A percentile compares a stretch with the other conserved stretches of the same genome.
phyloP scores from a whole-genome alignment of 2,329 filamentous ascomycete species.

The Aurifilum marmelostoma region DNA sequence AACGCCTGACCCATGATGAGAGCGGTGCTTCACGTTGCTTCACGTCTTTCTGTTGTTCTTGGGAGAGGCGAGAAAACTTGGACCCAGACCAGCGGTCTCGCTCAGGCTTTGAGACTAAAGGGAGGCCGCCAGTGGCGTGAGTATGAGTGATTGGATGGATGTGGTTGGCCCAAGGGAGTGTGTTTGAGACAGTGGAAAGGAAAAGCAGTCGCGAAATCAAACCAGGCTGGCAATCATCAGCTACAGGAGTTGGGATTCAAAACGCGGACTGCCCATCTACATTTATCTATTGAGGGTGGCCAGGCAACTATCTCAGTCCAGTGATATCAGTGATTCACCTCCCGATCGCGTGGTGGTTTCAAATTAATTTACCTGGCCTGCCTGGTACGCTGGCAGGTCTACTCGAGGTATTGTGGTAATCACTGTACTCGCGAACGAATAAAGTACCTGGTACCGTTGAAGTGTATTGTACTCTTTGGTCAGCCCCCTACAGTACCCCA shows the following conservation, averaged over 20 bases:
- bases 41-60: not conserved
- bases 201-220: not conserved
- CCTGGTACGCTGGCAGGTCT: no score
- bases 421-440: not conserved
- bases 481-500: no score
- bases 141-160: not conserved
- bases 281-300: not conserved
- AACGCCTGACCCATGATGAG: not conserved
- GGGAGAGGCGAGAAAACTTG: not conserved
- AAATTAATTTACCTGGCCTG: no score
- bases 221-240: not conserved
- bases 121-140: not conserved
- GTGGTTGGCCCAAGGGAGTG: not conserved
- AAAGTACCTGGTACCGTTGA: not conserved
- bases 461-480: no score
- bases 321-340: not conserved
- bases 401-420: not conserved
- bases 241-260: not conserved
- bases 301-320: not conserved
- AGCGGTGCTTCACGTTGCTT: not conserved
- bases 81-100: not conserved
- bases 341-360: not conserved
- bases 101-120: not conserved
- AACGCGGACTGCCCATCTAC: no score
- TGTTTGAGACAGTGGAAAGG: not conserved